phyloP scores from a whole-genome alignment of 2,329 filamentous ascomycete species.

The Elsinoe batatas region DNA sequence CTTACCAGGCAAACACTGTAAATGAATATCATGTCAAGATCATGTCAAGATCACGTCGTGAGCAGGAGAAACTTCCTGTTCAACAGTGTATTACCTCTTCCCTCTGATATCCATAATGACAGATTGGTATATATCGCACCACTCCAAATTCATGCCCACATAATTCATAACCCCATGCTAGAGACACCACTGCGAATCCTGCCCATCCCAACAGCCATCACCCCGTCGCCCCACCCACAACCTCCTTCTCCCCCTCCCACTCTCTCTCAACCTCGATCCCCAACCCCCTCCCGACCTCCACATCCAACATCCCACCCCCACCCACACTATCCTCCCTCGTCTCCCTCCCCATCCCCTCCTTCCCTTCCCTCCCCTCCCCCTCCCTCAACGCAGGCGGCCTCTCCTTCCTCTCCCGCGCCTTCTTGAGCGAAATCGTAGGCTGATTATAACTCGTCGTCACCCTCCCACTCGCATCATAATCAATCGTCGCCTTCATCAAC shows the following conservation, averaged over 20 bases:
- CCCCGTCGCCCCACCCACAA: not conserved
- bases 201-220: not conserved
- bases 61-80: not conserved
- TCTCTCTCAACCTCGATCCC: not conserved
- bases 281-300: not conserved
- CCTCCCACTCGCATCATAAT: conserved; percentile 67
- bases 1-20: not conserved
- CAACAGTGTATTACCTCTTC: not conserved
- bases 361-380: conserved; percentile 14
- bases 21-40: not conserved
- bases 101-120: not conserved
- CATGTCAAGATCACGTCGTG: not conserved
- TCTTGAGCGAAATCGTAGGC: conserved; percentile 86
- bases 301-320: not conserved
- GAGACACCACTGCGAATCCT: not conserved
- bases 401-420: conserved; percentile 79
- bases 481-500: conserved; percentile 97
- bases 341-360: not conserved
- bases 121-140: not conserved
- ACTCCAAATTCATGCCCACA: conserved; percentile 2
- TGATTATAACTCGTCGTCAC: conserved; percentile 92
- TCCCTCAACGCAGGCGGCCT: conserved; percentile 81
- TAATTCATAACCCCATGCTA: conserved; percentile 2
- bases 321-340: conserved; percentile 1
- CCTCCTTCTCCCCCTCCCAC: conserved; percentile 8